Evolutionary conservation across 257 asterid genomes (phyloP).

Genomic region (Solanum chaucha): DNA sequence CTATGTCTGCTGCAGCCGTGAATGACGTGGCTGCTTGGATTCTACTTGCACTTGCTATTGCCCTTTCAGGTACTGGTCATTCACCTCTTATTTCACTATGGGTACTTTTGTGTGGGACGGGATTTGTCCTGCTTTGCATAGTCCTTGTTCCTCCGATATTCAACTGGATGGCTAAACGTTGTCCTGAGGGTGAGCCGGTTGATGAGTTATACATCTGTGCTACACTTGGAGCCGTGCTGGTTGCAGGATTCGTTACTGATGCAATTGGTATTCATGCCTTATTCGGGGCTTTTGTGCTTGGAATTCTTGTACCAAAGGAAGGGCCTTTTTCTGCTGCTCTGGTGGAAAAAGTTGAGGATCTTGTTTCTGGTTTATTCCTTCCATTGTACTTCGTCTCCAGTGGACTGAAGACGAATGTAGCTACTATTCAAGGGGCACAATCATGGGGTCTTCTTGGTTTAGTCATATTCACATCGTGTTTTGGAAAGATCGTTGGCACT

Average conservation of each 20-base stretch:
- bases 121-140: constrained; percentile 7
- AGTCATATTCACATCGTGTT: constrained; percentile 30
- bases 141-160: constrained; percentile 14
- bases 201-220: constrained; percentile 16
- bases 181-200: constrained; percentile 20
- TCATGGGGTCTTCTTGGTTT: constrained; percentile 38
- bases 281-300: constrained; percentile 23
- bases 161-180: constrained; percentile 13
- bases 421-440: constrained; percentile 28
- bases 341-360: constrained; percentile 34
- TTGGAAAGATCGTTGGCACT: constrained; percentile 38
- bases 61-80: constrained; percentile 7
- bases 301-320: constrained; percentile 27
- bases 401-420: constrained; percentile 33
- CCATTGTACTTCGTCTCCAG: constrained; percentile 38
- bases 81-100: constrained; percentile 20
- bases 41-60: constrained; percentile 20
- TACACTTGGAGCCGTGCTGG: constrained; percentile 14
- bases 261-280: constrained; percentile 28
- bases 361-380: constrained; percentile 33
- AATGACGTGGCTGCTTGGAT: constrained; percentile 26
- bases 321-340: constrained; percentile 29
- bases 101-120: constrained; percentile 17
- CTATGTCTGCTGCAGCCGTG: constrained; percentile 26
- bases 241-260: constrained; percentile 19